These are phyloP conservation scores for Exophiala aquamarina DNA, from an alignment of 2,329 filamentous ascomycete genomes.

Conservation along the genomic window DNA sequence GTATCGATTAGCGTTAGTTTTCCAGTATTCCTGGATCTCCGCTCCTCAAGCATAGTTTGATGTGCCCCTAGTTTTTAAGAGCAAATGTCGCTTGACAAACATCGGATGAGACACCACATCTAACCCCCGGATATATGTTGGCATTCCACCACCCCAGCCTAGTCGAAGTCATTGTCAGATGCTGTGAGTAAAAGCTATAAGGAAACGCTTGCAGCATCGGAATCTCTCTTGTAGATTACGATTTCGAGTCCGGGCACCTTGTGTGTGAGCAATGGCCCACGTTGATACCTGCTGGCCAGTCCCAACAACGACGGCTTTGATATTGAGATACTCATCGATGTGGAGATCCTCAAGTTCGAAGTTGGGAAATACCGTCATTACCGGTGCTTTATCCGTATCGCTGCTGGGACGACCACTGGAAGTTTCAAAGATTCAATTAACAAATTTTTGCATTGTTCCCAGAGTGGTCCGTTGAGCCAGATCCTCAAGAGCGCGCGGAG, in stretches of 20 bases:
- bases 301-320: slow-evolving; percentile 62
- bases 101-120: slow-evolving; percentile 68
- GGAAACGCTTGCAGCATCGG: slow-evolving; percentile 59
- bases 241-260: slow-evolving; percentile 69
- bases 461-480: not conserved
- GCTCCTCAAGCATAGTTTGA: slow-evolving; percentile 65
- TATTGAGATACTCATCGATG: slow-evolving; percentile 49
- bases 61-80: slow-evolving; percentile 67
- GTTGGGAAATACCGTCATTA: slow-evolving; percentile 10
- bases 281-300: slow-evolving; percentile 64
- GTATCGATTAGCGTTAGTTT: slow-evolving; percentile 61
- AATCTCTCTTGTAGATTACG: slow-evolving; percentile 67
- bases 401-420: no score
- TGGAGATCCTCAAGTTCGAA: slow-evolving; percentile 45
- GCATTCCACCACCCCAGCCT: slow-evolving; percentile 7
- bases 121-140: slow-evolving; percentile 61
- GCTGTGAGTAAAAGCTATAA: not conserved
- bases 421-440: slow-evolving; percentile 61
- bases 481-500: not conserved
- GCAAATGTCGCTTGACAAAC: slow-evolving; percentile 69
- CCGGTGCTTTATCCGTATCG: slow-evolving; percentile 38
- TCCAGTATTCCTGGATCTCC: slow-evolving; percentile 69
- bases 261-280: slow-evolving; percentile 63
- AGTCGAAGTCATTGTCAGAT: not conserved
- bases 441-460: slow-evolving; percentile 29